Percentiles rank a stretch among this genome's conserved stretches.
phyloP scores from a whole-genome alignment of 2,329 filamentous ascomycete genomes.

The Scolecobasidium constrictum region DNA sequence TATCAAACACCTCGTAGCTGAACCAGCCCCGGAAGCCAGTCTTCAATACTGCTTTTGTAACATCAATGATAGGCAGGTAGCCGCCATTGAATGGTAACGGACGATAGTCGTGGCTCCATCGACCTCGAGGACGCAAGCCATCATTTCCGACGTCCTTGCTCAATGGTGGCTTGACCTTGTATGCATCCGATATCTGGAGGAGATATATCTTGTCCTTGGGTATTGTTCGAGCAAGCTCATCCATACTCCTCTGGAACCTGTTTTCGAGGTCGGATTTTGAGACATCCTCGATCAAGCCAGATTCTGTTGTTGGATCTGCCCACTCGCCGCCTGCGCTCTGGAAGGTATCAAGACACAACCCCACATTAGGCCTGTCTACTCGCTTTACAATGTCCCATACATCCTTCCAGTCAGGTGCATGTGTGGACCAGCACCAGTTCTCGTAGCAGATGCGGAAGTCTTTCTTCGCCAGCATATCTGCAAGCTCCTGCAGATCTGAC shows the following conservation, averaged over 20 bases:
- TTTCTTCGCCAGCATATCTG: slow-evolving; percentile 47
- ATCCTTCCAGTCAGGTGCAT: slow-evolving; percentile 56
- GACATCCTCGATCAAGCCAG: slow-evolving; percentile 44
- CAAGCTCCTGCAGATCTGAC: slow-evolving; percentile 51
- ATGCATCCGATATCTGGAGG: slow-evolving; percentile 66
- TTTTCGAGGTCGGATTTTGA: slow-evolving; percentile 35
- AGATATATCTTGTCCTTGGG: slow-evolving; percentile 63
- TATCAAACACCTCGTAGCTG: slow-evolving; percentile 61
- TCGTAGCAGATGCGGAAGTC: slow-evolving; percentile 60
- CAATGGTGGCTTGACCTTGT: slow-evolving; percentile 49
- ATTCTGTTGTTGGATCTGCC: slow-evolving; percentile 56
- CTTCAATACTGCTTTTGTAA: slow-evolving; percentile 52
- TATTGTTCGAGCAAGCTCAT: slow-evolving; percentile 44
- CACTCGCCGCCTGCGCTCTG: slow-evolving; percentile 64
- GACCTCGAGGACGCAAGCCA: slow-evolving; percentile 48
- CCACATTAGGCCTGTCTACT: slow-evolving; percentile 55
- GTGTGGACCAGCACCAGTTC: slow-evolving; percentile 74
- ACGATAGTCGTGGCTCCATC: slow-evolving; percentile 62
- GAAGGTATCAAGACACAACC: slow-evolving; percentile 69
- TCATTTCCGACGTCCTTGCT: slow-evolving; percentile 37
- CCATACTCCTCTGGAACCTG: slow-evolving; percentile 43
- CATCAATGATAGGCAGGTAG: slow-evolving; percentile 56
- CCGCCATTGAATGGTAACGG: slow-evolving; percentile 61
- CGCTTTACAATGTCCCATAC: slow-evolving; percentile 57
- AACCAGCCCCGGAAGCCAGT: slow-evolving; percentile 60